Evolutionary conservation across 2,329 filamentous ascomycete species (phyloP).

Genomic region (Xylaria sp.): DNA sequence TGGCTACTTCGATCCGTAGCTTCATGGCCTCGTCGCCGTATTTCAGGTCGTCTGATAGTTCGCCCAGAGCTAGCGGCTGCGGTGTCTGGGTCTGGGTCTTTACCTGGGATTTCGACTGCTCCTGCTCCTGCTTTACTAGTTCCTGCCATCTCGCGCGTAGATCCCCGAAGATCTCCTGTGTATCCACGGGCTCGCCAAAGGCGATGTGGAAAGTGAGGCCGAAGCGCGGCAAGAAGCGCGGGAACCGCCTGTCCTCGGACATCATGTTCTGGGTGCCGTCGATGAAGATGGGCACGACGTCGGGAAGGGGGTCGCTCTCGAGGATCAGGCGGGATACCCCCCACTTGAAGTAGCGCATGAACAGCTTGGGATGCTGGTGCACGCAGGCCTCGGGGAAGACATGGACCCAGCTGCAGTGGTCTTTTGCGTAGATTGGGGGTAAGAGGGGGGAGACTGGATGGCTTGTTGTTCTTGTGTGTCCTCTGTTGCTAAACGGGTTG

Average conservation of each 20-base stretch:
- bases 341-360: slow-evolving; percentile 98
- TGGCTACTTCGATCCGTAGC: slow-evolving; percentile 80
- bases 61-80: slow-evolving; percentile 56
- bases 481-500: slow-evolving; percentile 15
- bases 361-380: slow-evolving; percentile 79
- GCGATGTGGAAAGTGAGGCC: slow-evolving; percentile 74
- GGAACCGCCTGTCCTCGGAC: slow-evolving; percentile 80
- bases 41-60: slow-evolving; percentile 71
- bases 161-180: slow-evolving; percentile 77
- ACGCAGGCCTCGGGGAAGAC: slow-evolving; percentile 96
- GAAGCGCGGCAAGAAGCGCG: slow-evolving; percentile 78
- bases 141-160: slow-evolving; percentile 75
- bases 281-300: slow-evolving; percentile 92
- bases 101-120: slow-evolving; percentile 26
- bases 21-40: slow-evolving; percentile 76
- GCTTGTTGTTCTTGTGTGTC: slow-evolving; percentile 49
- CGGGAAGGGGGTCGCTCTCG: slow-evolving; percentile 84
- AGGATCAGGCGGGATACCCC: slow-evolving; percentile 89
- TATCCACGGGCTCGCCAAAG: slow-evolving; percentile 80
- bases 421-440: slow-evolving; percentile 66
- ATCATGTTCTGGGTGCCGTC: slow-evolving; percentile 89
- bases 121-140: slow-evolving; percentile 52
- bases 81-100: too few species aligned
- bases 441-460: too few species aligned
- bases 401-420: slow-evolving; percentile 85